Percentiles rank a stretch among this genome's conserved stretches.
phyloP scores from a whole-genome alignment of 257 asterid species.

The Plantago major region DNA sequence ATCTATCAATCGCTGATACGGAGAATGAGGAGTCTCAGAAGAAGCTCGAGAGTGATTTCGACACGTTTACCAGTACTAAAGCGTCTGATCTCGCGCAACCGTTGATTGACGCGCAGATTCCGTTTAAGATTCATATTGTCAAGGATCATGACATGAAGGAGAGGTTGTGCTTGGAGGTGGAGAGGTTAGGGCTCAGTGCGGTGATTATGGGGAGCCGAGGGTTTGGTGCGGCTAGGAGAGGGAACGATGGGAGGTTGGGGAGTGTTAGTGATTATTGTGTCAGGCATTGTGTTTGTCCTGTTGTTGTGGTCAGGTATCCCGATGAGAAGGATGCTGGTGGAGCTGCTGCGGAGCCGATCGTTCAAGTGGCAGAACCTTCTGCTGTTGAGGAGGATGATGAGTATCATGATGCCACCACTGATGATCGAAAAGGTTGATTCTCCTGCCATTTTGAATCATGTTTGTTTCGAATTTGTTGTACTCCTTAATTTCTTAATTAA shows the following conservation, averaged over 20 bases:
- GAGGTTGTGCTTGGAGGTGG: constrained; percentile 81
- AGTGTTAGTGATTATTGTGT: constrained; percentile 97
- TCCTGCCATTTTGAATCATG: no score
- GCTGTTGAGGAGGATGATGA: constrained; percentile 65
- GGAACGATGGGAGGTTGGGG: constrained; percentile 76
- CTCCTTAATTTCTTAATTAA: no score
- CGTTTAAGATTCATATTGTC: constrained; percentile 80
- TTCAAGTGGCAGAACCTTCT: constrained; percentile 47
- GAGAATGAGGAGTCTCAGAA: constrained; percentile 48
- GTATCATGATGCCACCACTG: constrained; percentile 56
- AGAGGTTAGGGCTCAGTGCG: constrained; percentile 83
- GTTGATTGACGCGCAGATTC: constrained; percentile 77
- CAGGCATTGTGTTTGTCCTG: constrained; percentile 93
- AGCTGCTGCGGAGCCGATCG: constrained; percentile 35
- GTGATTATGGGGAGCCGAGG: constrained; percentile 90
- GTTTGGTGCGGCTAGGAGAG: constrained; percentile 74
- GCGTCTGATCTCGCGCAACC: constrained; percentile 76
- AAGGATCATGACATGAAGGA: constrained; percentile 94
- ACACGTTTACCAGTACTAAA: constrained; percentile 65
- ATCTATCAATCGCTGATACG: background rate
- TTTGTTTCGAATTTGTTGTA: no score
- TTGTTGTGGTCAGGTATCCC: constrained; percentile 79
- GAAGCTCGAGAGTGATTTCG: constrained; percentile 75
- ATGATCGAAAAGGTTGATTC: constrained; percentile 31
- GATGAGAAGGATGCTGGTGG: constrained; percentile 54